Base-by-base conservation (phyloP, 352 stramenopile genomes). In the Globisporangium barbulae region DNA sequence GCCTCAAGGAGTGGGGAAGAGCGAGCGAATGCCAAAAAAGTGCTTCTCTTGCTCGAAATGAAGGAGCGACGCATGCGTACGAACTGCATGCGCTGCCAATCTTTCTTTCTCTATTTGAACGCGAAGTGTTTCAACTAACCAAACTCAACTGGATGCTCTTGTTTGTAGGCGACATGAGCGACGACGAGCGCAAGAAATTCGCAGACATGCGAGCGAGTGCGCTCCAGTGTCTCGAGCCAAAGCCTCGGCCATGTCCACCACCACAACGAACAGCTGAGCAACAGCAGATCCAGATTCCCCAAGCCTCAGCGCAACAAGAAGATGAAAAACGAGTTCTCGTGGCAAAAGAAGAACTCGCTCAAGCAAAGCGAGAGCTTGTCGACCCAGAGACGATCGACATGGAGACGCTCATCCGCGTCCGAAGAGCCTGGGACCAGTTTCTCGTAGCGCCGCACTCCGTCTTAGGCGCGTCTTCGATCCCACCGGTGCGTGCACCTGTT, bases 301-400 rank as follows among this genome's bases (percentile, higher is more conserved):
- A 44, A 7, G 2, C 12, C 1, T 45, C 17, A 10, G 37, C 30
- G 7, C 19, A 44, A 9, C 2, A 44, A 57, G 28, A 55, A 10
- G 19, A 8, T 2, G 9, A 41, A 44, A 44, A 25, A 21, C 50
- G 17, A 44, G 50, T 9, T 10, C n/a, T 41, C 19, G 28, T 25
- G 5, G 5, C 13, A 39, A 12, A 45, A 21, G 39, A 31, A 33
- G 54, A 48, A 39, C 8, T 17, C 53, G 12, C 47, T 22, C 35
- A 48, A 5, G 35, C 30, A n/a, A 59, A 45, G 3, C 35, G 49
- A 31, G 48, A 37, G 15, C 52, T 80, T 5, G 48, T 56, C 2
- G 73, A 78, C 31, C 70, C 73, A 1, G 74, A 74, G 21, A 61
- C 64, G 10, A 39, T 71, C n/a, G 65, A 73, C 35, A 78, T 81